Percentiles rank a stretch among this genome's conserved stretches.
phyloP scores from a whole-genome alignment of 805 yeast species.

The Candida easanensis region DNA sequence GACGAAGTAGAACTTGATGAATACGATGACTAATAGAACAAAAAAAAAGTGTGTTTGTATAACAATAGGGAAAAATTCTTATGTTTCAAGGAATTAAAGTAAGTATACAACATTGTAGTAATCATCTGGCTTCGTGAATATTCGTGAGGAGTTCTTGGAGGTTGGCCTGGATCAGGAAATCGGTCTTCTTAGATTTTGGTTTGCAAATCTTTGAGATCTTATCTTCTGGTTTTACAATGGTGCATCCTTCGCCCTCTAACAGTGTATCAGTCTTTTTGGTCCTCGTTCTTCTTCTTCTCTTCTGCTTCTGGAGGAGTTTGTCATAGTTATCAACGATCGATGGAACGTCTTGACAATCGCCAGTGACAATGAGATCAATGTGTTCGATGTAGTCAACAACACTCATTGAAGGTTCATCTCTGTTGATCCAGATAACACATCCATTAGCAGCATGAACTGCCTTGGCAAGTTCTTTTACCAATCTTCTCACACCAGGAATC shows the following conservation, averaged over 20 bases:
- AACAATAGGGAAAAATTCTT: too few species aligned
- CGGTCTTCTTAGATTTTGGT: slow-evolving; percentile 10
- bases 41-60: not conserved
- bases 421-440: slow-evolving; percentile 58
- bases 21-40: slow-evolving; percentile 41
- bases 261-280: not conserved
- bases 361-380: slow-evolving; percentile 57
- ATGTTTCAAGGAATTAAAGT: not conserved
- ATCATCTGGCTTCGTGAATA: slow-evolving; percentile 19
- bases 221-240: not conserved
- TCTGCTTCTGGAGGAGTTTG: slow-evolving; percentile 4
- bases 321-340: slow-evolving; percentile 29
- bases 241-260: not conserved
- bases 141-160: slow-evolving; percentile 22
- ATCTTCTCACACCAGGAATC: slow-evolving; percentile 68
- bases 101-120: not conserved
- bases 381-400: slow-evolving; percentile 47
- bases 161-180: slow-evolving; percentile 21
- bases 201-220: slow-evolving; percentile 8
- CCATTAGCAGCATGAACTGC: slow-evolving; percentile 57
- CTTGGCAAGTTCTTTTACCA: slow-evolving; percentile 58
- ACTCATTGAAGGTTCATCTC: slow-evolving; percentile 51
- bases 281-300: slow-evolving; percentile 10
- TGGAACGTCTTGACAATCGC: slow-evolving; percentile 63
- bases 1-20: slow-evolving; percentile 69